Conservation (phyloP, 2,329 filamentous ascomycete species). For the Colletotrichum shisoi region DNA sequence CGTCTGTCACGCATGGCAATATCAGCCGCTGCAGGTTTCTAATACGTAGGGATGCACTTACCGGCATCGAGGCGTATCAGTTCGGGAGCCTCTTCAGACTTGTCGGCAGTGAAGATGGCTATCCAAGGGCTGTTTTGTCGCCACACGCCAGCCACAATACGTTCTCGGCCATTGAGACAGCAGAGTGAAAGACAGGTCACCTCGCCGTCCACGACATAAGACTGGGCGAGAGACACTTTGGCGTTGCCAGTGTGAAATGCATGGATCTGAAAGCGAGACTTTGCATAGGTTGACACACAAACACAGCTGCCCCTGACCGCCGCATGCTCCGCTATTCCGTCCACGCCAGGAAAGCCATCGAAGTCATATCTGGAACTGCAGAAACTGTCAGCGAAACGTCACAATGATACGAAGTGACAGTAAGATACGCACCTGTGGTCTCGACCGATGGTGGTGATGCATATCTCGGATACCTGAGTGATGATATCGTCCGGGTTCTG, state of each 20-base stretch:
- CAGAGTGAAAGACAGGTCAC: slow-evolving; percentile 58
- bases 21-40: neutral
- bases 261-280: slow-evolving; percentile 51
- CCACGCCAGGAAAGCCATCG: slow-evolving; percentile 32
- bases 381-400: neutral
- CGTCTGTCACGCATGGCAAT: slow-evolving; percentile 2
- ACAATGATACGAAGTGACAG: neutral
- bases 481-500: slow-evolving; percentile 50
- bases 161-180: slow-evolving; percentile 42
- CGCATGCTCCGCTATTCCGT: slow-evolving; percentile 53
- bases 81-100: slow-evolving; percentile 20
- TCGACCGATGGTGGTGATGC: slow-evolving; percentile 52
- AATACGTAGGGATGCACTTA: slow-evolving; percentile 33
- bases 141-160: slow-evolving; percentile 50
- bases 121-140: slow-evolving; percentile 48
- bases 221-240: slow-evolving; percentile 44
- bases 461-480: slow-evolving; percentile 64
- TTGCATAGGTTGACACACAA: slow-evolving; percentile 54
- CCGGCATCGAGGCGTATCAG: slow-evolving; percentile 41
- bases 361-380: slow-evolving; percentile 16
- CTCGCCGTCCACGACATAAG: slow-evolving; percentile 55
- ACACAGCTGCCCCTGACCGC: slow-evolving; percentile 51
- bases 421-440: slow-evolving; percentile 49
- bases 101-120: slow-evolving; percentile 43
- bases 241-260: slow-evolving; percentile 50